Conservation (phyloP, 345 rosid species). For the Boechera retrofracta region DNA sequence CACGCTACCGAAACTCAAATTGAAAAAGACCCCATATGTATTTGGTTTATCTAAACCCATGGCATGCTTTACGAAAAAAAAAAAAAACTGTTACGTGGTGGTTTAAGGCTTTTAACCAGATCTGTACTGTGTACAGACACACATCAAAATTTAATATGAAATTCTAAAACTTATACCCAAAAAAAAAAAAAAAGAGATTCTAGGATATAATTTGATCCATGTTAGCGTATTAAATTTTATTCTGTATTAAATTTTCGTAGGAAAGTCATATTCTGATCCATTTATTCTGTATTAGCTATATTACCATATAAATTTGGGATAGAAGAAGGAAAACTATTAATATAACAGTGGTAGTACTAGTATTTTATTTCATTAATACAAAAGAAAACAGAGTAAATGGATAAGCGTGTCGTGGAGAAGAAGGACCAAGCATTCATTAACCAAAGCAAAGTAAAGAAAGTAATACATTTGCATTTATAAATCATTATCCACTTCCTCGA, state of each 20-base stretch:
- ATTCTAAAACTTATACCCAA: no score
- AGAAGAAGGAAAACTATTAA: slow-evolving; percentile 1
- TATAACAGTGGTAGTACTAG: background rate
- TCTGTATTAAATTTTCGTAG: background rate
- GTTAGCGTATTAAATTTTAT: background rate
- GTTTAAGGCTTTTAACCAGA: background rate
- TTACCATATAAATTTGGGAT: background rate
- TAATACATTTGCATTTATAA: background rate
- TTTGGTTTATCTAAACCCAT: background rate
- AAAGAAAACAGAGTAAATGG: slow-evolving; percentile 26
- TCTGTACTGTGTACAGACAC: no score
- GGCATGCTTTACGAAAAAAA: background rate
- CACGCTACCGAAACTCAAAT: background rate
- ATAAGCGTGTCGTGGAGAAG: slow-evolving; percentile 46
- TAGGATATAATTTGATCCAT: background rate
- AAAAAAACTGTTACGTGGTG: background rate
- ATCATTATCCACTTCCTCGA: slow-evolving; percentile 42
- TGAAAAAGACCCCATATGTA: background rate
- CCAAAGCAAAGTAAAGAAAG: slow-evolving; percentile 30
- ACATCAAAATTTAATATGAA: background rate
- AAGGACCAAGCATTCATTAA: slow-evolving; percentile 8
- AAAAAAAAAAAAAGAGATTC: background rate
- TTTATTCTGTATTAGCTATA: no score
- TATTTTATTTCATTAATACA: slow-evolving; percentile 23
- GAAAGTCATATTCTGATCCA: background rate